Percentiles rank a stretch among this genome's conserved stretches.
phyloP scores from a whole-genome alignment of 108 stramenopile species.

The Mayamaea pseudoterrestris region DNA sequence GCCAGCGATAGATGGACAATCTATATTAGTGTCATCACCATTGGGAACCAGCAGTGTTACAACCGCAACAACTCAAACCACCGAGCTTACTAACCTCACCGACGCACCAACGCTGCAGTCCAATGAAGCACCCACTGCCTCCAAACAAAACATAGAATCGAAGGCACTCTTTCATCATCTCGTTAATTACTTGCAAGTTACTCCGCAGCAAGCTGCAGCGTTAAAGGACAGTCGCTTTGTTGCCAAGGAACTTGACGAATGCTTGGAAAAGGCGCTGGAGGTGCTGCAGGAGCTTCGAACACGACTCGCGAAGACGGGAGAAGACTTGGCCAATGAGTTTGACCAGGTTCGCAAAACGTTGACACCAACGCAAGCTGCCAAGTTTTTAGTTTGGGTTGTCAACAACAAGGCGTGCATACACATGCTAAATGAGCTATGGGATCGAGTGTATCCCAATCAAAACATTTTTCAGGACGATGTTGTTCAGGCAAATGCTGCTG shows the following conservation, averaged over 20 bases:
- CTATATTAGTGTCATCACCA: background rate
- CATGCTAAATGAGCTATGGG: conserved; percentile 93
- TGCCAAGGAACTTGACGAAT: conserved; percentile 57
- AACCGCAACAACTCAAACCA: too few relatives aligned
- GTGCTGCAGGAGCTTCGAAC: conserved; percentile 41
- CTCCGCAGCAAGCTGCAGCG: conserved; percentile 51
- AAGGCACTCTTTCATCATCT: conserved; percentile 35
- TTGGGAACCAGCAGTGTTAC: background rate
- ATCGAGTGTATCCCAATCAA: conserved; percentile 33
- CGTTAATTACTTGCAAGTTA: conserved; percentile 29
- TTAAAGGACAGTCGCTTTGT: conserved; percentile 57
- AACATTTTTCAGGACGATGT: too few relatives aligned
- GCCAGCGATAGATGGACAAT: background rate
- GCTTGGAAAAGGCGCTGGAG: conserved; percentile 29
- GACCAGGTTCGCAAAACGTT: conserved; percentile 61
- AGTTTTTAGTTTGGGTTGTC: conserved; percentile 89
- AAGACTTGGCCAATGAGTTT: conserved; percentile 78
- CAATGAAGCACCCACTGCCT: too few relatives aligned
- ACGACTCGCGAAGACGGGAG: conserved; percentile 37
- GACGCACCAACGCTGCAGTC: too few relatives aligned
- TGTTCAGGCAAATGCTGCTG: too few relatives aligned
- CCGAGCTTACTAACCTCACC: background rate
- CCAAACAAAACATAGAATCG: conserved; percentile 20
- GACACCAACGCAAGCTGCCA: conserved; percentile 82
- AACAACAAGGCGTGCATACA: conserved; percentile 89